A percentile compares a stretch with the other conserved stretches of the same genome.
Evolutionary conservation across 345 rosid species (phyloP).

Genomic region (Angophora floribunda): DNA sequence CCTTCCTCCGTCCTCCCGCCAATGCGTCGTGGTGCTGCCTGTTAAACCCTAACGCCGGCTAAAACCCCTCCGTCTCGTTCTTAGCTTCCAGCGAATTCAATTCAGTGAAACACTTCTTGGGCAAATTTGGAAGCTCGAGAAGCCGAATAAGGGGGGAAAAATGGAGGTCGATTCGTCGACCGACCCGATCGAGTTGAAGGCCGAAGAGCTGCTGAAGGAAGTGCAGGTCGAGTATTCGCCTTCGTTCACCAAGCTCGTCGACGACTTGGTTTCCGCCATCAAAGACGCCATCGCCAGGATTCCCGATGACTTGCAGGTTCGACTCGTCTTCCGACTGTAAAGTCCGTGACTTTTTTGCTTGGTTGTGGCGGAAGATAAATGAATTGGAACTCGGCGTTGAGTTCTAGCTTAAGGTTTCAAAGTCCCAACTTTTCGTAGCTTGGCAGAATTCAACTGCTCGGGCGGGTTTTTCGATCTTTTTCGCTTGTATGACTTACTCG

Average conservation of each 20-base stretch:
- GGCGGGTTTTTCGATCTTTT: neutral
- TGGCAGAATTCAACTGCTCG: neutral
- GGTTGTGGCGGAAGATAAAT: neutral
- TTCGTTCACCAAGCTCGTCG: constrained; percentile 33
- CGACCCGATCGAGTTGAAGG: constrained; percentile 30
- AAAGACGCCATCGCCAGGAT: constrained; percentile 27
- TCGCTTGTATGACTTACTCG: no score
- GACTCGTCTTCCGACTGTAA: neutral
- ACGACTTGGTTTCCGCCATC: constrained; percentile 36
- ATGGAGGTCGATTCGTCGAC: constrained; percentile 8
- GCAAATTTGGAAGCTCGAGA: neutral
- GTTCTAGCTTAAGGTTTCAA: neutral
- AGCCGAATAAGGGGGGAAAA: neutral
- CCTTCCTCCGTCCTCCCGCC: neutral
- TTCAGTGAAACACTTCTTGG: neutral
- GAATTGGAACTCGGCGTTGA: neutral
- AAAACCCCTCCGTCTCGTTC: neutral
- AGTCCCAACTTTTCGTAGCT: neutral
- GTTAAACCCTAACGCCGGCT: neutral
- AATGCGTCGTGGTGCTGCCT: neutral
- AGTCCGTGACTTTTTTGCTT: neutral
- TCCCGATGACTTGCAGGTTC: constrained; percentile 39
- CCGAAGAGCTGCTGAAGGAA: constrained; percentile 47
- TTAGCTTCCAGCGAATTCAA: neutral
- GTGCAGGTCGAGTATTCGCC: constrained; percentile 31